Evolutionary conservation across 495 filamentous ascomycete genomes (phyloP).

Genomic region (Pyronema domesticum): DNA sequence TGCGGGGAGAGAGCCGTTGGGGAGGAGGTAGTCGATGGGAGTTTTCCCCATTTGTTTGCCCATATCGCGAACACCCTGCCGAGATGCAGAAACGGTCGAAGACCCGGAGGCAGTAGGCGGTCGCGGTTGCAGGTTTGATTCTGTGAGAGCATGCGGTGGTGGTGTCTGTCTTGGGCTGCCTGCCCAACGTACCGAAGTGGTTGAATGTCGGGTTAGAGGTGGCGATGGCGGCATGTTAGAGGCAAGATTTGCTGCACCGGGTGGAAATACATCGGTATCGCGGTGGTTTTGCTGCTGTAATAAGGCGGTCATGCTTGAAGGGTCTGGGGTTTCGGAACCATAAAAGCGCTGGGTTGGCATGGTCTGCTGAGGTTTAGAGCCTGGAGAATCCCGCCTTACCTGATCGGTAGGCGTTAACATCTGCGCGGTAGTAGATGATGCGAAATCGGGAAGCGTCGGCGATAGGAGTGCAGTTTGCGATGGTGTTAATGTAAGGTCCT

Average conservation of each 20-base stretch:
- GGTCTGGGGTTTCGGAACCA: not conserved
- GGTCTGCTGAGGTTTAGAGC: not conserved
- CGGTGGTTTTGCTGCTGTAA: slow-evolving; percentile 1
- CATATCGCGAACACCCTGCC: slow-evolving; percentile 16
- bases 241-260: not conserved
- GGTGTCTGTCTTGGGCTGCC: not conserved
- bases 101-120: not conserved
- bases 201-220: slow-evolving; percentile 19
- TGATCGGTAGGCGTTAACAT: not conserved
- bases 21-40: slow-evolving; percentile 23
- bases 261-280: not conserved
- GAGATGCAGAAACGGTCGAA: slow-evolving; percentile 6
- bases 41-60: slow-evolving; percentile 18
- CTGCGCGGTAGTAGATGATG: not conserved
- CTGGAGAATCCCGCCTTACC: not conserved
- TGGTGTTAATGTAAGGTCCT: not conserved
- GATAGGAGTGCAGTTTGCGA: not conserved
- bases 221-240: slow-evolving; percentile 17
- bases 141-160: not conserved
- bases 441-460: not conserved
- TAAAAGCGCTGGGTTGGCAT: not conserved
- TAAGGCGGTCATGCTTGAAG: not conserved
- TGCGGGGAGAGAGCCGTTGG: slow-evolving; percentile 18
- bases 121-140: not conserved
- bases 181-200: slow-evolving; percentile 7